Conservation (phyloP, 257 asterid species). For the Nicotiana undulata region DNA sequence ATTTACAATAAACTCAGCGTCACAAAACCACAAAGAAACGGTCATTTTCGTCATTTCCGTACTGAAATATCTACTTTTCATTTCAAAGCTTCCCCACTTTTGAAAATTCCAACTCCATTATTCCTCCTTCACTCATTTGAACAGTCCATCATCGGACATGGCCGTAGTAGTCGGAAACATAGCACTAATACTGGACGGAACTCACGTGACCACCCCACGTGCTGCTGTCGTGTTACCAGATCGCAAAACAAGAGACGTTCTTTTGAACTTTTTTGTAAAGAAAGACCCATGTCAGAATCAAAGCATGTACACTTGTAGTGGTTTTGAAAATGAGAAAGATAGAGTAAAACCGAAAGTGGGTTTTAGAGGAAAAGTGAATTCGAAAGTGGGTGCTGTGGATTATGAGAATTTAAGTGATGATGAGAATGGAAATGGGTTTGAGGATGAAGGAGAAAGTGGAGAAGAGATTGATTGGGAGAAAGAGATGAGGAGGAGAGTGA, state of each 20-base stretch:
- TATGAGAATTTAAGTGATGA: constrained; percentile 84
- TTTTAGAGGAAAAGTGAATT: constrained; percentile 32
- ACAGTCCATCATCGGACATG: constrained; percentile 30
- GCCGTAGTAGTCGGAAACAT: constrained; percentile 59
- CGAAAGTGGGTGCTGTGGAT: constrained; percentile 60
- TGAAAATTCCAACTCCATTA: not conserved
- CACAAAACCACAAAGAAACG: not conserved
- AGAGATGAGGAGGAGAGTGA: constrained; percentile 80
- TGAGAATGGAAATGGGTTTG: constrained; percentile 64
- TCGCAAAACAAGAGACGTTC: constrained; percentile 32
- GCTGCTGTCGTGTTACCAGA: constrained; percentile 18
- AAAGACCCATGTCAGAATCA: constrained; percentile 37
- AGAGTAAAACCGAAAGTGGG: constrained; percentile 21
- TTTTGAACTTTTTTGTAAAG: constrained; percentile 34
- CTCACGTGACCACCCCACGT: constrained; percentile 44
- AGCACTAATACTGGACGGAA: constrained; percentile 51
- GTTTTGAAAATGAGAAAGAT: constrained; percentile 47
- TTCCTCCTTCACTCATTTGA: not conserved
- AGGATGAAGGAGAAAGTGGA: constrained; percentile 44
- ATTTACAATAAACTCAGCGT: not conserved
- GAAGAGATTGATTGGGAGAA: constrained; percentile 65
- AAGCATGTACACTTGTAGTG: constrained; percentile 20
- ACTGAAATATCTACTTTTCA: constrained; percentile 29
- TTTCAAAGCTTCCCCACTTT: constrained; percentile 3
- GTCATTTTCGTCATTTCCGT: constrained; percentile 27